These are phyloP conservation scores for Hyphodiscus sp. DNA, from an alignment of 2,329 filamentous ascomycete genomes.

Conservation along the genomic window DNA sequence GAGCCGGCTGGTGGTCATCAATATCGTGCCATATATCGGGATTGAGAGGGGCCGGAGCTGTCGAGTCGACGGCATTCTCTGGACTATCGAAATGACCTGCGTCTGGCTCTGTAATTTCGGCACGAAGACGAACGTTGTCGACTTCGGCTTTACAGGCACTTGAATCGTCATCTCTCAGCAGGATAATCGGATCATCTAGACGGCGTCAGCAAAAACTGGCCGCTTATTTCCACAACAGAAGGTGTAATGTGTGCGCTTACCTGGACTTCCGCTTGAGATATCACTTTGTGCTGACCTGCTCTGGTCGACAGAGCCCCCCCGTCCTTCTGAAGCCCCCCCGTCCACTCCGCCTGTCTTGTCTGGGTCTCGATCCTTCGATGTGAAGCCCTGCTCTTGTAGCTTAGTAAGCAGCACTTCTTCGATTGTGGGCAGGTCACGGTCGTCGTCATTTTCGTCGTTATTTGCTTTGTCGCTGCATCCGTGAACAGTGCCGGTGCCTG, in stretches of 20 bases:
- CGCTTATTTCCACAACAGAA: constrained; percentile 9
- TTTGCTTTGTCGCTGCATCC: constrained; percentile 17
- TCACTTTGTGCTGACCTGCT: constrained; percentile 7
- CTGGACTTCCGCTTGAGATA: constrained; percentile 10
- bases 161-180: constrained; percentile 11
- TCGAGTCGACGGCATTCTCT: constrained; percentile 11
- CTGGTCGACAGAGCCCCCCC: constrained; percentile 4
- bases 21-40: constrained; percentile 16
- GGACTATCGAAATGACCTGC: constrained; percentile 10
- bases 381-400: constrained; percentile 12
- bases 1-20: constrained; percentile 15
- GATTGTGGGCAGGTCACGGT: constrained; percentile 9
- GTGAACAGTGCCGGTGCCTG: too few species aligned
- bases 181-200: constrained; percentile 7
- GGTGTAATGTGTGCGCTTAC: constrained; percentile 8
- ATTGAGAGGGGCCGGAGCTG: constrained; percentile 13
- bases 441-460: constrained; percentile 6
- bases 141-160: constrained; percentile 14
- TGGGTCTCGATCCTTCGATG: constrained; percentile 4
- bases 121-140: constrained; percentile 8
- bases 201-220: constrained; percentile 3
- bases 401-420: constrained; percentile 13
- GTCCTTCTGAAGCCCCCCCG: constrained; percentile 6
- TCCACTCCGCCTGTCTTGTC: constrained; percentile 8
- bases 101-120: constrained; percentile 9